A percentile compares a stretch with the other conserved stretches of the same genome.
These are phyloP conservation scores for Micromonas pusilla DNA, from an alignment of 139 green algal genomes.

Conservation along the genomic window DNA sequence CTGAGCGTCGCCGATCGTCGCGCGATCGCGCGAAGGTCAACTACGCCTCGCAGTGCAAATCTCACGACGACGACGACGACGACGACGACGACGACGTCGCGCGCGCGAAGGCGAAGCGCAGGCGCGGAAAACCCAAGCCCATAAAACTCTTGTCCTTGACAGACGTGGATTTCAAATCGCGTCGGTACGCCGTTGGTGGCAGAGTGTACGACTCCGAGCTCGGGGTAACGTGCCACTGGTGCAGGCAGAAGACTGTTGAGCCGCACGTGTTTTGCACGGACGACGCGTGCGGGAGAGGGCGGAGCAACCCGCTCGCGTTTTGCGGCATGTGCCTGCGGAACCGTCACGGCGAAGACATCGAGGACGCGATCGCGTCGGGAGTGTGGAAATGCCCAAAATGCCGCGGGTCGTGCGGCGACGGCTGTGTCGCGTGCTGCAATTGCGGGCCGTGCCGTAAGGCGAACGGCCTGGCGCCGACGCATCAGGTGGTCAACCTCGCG, in stretches of 20 bases:
- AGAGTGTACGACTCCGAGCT: slow-evolving; percentile 62
- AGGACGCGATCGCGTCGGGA: slow-evolving; percentile 42
- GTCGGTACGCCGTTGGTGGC: slow-evolving; percentile 39
- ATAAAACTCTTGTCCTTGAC: too few relatives aligned
- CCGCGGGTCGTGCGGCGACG: slow-evolving; percentile 60
- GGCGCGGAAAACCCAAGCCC: too few relatives aligned
- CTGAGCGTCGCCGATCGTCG: slow-evolving; percentile 31
- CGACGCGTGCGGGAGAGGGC: slow-evolving; percentile 46
- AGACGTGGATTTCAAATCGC: too few relatives aligned
- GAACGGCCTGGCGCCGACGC: slow-evolving; percentile 54
- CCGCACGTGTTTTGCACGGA: slow-evolving; percentile 61
- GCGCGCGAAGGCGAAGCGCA: too few relatives aligned
- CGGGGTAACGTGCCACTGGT: slow-evolving; percentile 79
- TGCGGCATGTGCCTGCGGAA: slow-evolving; percentile 69
- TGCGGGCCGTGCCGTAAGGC: slow-evolving; percentile 73
- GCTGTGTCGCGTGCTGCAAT: slow-evolving; percentile 72
- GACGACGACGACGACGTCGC: not conserved
- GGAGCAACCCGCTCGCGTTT: slow-evolving; percentile 62
- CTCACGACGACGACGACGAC: not conserved
- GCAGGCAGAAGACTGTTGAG: slow-evolving; percentile 75
- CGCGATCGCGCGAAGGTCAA: slow-evolving; percentile 54
- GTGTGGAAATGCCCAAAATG: slow-evolving; percentile 67
- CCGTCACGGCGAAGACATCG: slow-evolving; percentile 64
- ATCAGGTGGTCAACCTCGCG: slow-evolving; percentile 52
- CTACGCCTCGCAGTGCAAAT: not conserved